Evolutionary conservation across 73 alveolate genomes (phyloP).

Genomic region (Tetrahymena borealis): DNA sequence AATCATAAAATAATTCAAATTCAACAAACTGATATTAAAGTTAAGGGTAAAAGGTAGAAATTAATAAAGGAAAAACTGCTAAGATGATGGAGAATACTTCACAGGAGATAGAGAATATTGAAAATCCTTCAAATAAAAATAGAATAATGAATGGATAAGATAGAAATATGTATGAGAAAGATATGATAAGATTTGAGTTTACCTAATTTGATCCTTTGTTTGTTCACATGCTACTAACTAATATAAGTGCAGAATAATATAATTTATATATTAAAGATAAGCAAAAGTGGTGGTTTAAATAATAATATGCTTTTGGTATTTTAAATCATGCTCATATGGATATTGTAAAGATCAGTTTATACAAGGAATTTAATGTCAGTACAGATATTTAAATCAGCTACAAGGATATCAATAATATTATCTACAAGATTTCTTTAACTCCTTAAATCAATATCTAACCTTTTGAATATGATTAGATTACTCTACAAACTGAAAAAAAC

Average conservation of each 20-base stretch:
- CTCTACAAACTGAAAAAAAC: not conserved
- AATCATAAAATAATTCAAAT: too few relatives aligned
- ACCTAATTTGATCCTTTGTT: not conserved
- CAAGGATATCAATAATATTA: not conserved
- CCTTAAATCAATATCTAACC: not conserved
- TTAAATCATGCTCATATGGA: not conserved
- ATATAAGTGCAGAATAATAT: not conserved
- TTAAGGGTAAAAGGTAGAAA: not conserved
- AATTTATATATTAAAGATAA: not conserved
- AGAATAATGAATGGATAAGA: too few relatives aligned
- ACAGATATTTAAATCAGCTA: not conserved
- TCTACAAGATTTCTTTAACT: not conserved
- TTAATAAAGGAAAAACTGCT: not conserved
- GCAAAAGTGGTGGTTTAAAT: not conserved
- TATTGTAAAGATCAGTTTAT: not conserved
- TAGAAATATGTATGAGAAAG: not conserved
- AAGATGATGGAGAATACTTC: not conserved
- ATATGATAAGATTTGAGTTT: not conserved
- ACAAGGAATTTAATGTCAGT: not conserved
- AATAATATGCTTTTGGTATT: not conserved
- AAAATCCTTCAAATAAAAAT: too few relatives aligned
- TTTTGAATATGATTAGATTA: not conserved
- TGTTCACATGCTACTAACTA: not conserved
- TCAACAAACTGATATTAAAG: too few relatives aligned
- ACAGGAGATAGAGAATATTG: not conserved